Evolutionary conservation across 2,329 filamentous ascomycete genomes (phyloP), one percentile per base, ranked within the genome.

Genomic region (Diaporthe capsici): DNA sequence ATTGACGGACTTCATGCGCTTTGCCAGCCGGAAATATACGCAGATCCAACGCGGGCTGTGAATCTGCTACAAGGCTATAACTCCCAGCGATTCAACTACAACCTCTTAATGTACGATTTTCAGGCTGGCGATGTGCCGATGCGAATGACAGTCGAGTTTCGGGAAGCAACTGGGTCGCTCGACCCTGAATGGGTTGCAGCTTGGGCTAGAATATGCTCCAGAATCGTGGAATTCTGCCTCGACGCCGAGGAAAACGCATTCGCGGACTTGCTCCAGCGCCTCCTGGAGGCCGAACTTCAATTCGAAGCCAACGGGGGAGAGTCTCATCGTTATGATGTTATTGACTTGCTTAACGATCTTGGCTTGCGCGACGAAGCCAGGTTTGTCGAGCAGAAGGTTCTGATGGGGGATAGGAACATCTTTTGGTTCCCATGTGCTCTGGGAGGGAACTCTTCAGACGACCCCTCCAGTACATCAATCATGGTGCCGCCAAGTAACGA

Each of bases 361-460:
- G 6, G 63, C 13, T 13, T 68, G 31, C 3, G 6, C 1, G 7
- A 39, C 0, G 63, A 68, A 22, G 63, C 63, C 7, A 20, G 3
- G 0, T 28, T 39, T 7, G 47, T 68, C 1, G 63, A 68, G 31
- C 6, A 39, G 15, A 53, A 20, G 0, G 39, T 68, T 28, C 13
- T 68, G 6, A 2, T 20, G 22, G 63, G 47, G 3, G n/a, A 68
- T 31, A 51, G 25, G 10, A 20, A 39, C 4, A 3, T 5, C 7
- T 68, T 68, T 12, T 68, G 63, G 63, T 68, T 68, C 10, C 63
- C 63, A 1, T 68, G 63, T 28, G 9, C 3, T 39, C 13, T 53
- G 1, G 28, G n/a, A 2, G 22, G 7, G 3, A 37, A 10, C 2
- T 2, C 10, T 10, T 1, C 34, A 31, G n/a, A 17, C 7, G 61